These are phyloP conservation scores for Drosera capensis DNA, from an alignment of 148 eudicot genomes.

Conservation along the genomic window DNA sequence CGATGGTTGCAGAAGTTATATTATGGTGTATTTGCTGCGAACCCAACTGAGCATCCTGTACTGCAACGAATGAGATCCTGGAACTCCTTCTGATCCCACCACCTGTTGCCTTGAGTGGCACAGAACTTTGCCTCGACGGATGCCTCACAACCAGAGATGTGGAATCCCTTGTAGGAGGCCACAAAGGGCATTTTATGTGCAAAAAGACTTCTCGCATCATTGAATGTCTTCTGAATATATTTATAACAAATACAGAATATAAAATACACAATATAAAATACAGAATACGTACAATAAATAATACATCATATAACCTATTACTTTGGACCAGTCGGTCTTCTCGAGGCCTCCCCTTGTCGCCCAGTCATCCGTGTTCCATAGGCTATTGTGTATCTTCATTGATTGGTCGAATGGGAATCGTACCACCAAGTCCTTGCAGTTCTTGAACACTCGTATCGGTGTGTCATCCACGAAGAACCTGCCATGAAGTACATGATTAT, in stretches of 20 bases:
- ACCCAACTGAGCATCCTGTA: constrained; percentile 36
- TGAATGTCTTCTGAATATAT: too few species aligned
- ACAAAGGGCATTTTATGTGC: too few species aligned
- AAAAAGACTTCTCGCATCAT: too few species aligned
- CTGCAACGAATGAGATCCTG: constrained; percentile 34
- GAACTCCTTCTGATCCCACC: constrained; percentile 56
- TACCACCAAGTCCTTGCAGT: constrained; percentile 41
- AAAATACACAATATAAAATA: too few species aligned
- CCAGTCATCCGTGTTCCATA: constrained; percentile 57
- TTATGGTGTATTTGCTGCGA: constrained; percentile 28
- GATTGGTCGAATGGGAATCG: constrained; percentile 51
- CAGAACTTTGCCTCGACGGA: constrained; percentile 45
- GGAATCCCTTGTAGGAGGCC: constrained; percentile 45
- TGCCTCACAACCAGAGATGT: constrained; percentile 50
- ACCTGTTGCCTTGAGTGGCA: constrained; percentile 34
- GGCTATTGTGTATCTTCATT: constrained; percentile 46
- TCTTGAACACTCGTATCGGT: constrained; percentile 48
- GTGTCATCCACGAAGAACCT: constrained; percentile 46
- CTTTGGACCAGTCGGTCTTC: constrained; percentile 53
- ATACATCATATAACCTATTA: too few species aligned
- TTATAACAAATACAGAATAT: too few species aligned
- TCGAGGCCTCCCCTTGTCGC: constrained; percentile 44
- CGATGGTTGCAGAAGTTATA: constrained; percentile 42
- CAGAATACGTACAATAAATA: too few species aligned
- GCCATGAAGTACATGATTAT: neutral